A percentile compares a stretch with the other conserved stretches of the same genome.
Evolutionary conservation across 1,284 basidiomycete genomes (phyloP).

Genomic region (Psilocybe mexicana): DNA sequence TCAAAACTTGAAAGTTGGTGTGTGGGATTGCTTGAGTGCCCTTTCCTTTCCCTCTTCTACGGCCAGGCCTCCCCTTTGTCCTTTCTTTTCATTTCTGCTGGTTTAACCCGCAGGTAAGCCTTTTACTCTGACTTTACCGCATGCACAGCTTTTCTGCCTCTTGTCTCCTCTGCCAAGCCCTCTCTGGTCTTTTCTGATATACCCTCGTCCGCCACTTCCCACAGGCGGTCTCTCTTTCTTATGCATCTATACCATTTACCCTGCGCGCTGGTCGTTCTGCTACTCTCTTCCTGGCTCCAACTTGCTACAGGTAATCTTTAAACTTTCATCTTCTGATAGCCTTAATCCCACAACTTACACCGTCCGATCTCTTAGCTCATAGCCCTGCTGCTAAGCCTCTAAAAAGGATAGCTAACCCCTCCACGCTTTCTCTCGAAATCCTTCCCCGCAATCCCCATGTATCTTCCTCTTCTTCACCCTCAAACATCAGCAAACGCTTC

Average conservation of each 20-base stretch:
- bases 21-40: background rate
- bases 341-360: background rate
- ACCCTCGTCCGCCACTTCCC: conserved; percentile 1
- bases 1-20: background rate
- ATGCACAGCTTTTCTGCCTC: background rate
- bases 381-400: conserved; percentile 55
- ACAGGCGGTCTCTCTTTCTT: conserved; percentile 24
- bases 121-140: background rate
- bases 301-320: conserved; percentile 28
- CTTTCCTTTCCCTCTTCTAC: background rate
- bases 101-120: conserved; percentile 12
- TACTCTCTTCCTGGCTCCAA: conserved; percentile 29
- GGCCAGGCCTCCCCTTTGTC: background rate
- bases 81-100: conserved; percentile 3
- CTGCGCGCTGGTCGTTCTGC: conserved; percentile 39
- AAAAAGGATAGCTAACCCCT: conserved; percentile 58
- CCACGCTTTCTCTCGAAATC: conserved; percentile 63
- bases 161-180: conserved; percentile 9
- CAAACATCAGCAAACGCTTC: conserved; percentile 38
- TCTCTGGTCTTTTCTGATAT: conserved; percentile 5
- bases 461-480: conserved; percentile 18
- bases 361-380: conserved; percentile 38
- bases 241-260: conserved; percentile 24
- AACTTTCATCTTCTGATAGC: background rate
- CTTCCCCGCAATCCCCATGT: conserved; percentile 47